Conservation (phyloP, 2,329 filamentous ascomycete species). For the Taxawa tesnikishii region DNA sequence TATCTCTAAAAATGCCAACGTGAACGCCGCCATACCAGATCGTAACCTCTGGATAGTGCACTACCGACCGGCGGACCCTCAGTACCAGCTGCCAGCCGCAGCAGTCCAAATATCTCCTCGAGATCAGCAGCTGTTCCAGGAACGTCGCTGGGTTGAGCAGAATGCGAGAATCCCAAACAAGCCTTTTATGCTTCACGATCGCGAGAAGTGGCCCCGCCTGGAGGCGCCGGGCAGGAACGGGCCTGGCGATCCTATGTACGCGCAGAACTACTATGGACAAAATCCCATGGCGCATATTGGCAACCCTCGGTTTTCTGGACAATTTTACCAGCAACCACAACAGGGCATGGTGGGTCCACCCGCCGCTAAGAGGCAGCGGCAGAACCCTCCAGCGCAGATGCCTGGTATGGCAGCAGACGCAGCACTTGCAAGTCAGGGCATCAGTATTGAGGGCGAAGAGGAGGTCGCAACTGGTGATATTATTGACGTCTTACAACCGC, state of each 20-base stretch:
- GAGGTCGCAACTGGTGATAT: conserved; percentile 78
- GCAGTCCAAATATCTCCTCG: conserved; percentile 47
- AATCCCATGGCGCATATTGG: conserved; percentile 10
- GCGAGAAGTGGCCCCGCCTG: conserved; percentile 80
- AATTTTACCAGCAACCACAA: conserved; percentile 9
- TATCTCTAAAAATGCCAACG: conserved; percentile 57
- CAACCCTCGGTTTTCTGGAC: conserved; percentile 9
- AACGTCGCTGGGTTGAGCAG: conserved; percentile 49
- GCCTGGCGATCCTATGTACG: conserved; percentile 5
- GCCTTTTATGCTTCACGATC: conserved; percentile 88
- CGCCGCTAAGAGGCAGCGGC: conserved; percentile 33
- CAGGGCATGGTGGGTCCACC: conserved; percentile 22
- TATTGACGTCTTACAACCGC: conserved; percentile 78
- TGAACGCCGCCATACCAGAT: conserved; percentile 60
- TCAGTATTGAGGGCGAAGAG: conserved; percentile 70
- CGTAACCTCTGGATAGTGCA: conserved; percentile 83
- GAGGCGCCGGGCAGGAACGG: conserved; percentile 43
- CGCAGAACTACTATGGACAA: conserved; percentile 9
- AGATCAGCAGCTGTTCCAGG: conserved; percentile 22
- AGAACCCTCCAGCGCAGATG: conserved; percentile 24
- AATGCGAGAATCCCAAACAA: conserved; percentile 77
- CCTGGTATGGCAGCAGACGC: conserved; percentile 30
- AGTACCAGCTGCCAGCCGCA: conserved; percentile 58
- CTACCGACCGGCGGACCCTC: conserved; percentile 66
- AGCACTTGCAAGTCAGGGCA: conserved; percentile 25